A percentile compares a stretch with the other conserved stretches of the same genome.
These are phyloP conservation scores for Dipsacomyces acuminosporus DNA, from an alignment of 371 early-diverging fungal species.

Conservation along the genomic window DNA sequence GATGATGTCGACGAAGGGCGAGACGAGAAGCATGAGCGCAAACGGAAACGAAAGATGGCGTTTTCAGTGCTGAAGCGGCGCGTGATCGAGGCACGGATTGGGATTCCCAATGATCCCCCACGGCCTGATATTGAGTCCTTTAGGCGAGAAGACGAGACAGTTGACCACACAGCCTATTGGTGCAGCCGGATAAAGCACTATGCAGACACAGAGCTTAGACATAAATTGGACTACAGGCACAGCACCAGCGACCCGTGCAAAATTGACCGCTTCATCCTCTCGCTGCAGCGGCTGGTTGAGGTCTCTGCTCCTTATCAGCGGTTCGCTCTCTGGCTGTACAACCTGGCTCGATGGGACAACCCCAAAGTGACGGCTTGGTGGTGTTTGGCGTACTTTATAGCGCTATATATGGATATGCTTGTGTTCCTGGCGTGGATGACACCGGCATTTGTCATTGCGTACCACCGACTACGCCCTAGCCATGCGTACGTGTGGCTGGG, in stretches of 20 bases:
- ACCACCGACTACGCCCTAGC: constrained; percentile 47
- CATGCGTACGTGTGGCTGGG: constrained; percentile 44
- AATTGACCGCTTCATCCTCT: constrained; percentile 40
- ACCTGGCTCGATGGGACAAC: constrained; percentile 47
- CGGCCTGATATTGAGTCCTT: constrained; percentile 12
- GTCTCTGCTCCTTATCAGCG: constrained; percentile 48
- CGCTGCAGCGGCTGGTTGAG: constrained; percentile 45
- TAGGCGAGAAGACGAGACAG: constrained; percentile 23
- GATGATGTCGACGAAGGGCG: constrained; percentile 1
- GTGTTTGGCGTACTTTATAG: constrained; percentile 41
- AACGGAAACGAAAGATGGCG: constrained; percentile 34
- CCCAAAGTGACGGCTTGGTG: constrained; percentile 42
- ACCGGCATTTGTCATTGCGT: constrained; percentile 42
- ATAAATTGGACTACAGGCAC: constrained; percentile 46
- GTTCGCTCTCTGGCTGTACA: constrained; percentile 43
- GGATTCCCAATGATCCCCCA: constrained; percentile 29
- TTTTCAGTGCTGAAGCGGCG: constrained; percentile 33
- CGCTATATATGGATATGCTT: constrained; percentile 40
- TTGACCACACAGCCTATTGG: constrained; percentile 25
- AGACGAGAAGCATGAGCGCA: constrained; percentile 9
- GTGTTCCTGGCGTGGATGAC: constrained; percentile 30
- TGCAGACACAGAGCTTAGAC: constrained; percentile 37
- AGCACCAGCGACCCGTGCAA: constrained; percentile 37
- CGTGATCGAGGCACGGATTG: constrained; percentile 39
- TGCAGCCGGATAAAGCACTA: constrained; percentile 30